phyloP scores from a whole-genome alignment of 2,329 filamentous ascomycete genomes.

The Ophiostoma tasmaniense region DNA sequence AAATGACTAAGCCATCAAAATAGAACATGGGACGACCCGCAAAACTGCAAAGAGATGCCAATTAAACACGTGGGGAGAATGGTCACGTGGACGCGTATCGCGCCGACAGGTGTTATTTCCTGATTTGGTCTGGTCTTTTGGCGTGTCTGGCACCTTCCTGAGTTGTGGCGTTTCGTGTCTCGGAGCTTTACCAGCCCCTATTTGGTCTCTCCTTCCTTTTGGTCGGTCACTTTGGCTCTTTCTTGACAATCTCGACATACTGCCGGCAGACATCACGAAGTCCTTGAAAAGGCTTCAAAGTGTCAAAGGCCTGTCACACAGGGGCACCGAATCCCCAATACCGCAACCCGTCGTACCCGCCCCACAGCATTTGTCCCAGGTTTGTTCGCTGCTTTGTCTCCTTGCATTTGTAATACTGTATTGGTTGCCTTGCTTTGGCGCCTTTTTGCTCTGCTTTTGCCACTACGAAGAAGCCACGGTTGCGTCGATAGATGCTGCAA shows the following conservation, averaged over 20 bases:
- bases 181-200: neutral
- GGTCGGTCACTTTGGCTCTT: neutral
- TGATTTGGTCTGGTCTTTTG: neutral
- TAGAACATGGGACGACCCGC: neutral
- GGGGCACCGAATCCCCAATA: neutral
- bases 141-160: slow-evolving; percentile 11
- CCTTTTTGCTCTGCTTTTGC: slow-evolving; percentile 10
- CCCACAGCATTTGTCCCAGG: neutral
- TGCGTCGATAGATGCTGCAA: slow-evolving; percentile 7
- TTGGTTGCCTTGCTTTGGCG: slow-evolving; percentile 12
- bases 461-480: slow-evolving; percentile 18
- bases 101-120: neutral
- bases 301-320: neutral
- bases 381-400: neutral
- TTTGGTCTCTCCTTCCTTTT: neutral
- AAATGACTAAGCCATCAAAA: neutral
- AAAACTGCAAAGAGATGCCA: neutral
- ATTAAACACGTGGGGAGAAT: neutral
- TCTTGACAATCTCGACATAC: neutral
- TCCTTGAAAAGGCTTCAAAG: slow-evolving; percentile 2
- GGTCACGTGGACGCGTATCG: neutral
- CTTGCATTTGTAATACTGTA: slow-evolving; percentile 4
- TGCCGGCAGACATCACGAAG: slow-evolving; percentile 10
- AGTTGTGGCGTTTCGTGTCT: neutral
- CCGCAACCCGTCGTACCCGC: neutral